Base-by-base conservation (phyloP, 306 rosid genomes). In the Carpinus fangiana region DNA sequence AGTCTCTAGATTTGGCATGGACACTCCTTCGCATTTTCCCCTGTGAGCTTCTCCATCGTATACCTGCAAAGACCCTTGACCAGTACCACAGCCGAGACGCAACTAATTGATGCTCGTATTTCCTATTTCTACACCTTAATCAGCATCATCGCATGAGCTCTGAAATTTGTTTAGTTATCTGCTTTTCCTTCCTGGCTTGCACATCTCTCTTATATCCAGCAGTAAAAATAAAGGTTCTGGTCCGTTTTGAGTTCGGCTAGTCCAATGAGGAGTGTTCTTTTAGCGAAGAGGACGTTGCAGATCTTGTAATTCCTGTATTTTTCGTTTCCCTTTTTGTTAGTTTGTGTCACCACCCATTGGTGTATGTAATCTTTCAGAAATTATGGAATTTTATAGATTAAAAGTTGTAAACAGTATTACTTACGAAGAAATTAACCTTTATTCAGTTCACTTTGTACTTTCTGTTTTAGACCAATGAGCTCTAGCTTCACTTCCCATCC, bases 1-100 rank as follows among this genome's bases (percentile, higher is more conserved):
- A 96, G 87, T 96, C 99, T 1, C 96, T 96, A 14, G 99, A 96
- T 86, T 91, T 96, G 79, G 99, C 99, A 28, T 96, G 99, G 99
- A 93, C 98, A 26, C 82, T 96, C 84, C 96, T 96, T 76, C 96
- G 98, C 64, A 96, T 96, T 70, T 96, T 96, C 91, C 99, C 99
- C 7, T 98, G 99, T 18, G 99, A 96, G 86, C 99, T 96, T 80
- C 98, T 96, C 87, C 99, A 96, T 83, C 98, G 99, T 85, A 96
- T 96, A 54, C 99, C 99, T 38, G 94, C 94, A 36, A 96, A 96
- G 90, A 93, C 98, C 61, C 99, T 96, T 51, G 99, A 96, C 55
- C 92, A 53, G 77, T 96, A 48, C 81, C 93, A 96, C 84, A 96
- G 92, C 89, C 89, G 99, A 74, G 99, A 96, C 78, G 89, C 97